Evolutionary conservation across 352 stramenopile genomes (phyloP).

Genomic region (Phytophthora citricola): DNA sequence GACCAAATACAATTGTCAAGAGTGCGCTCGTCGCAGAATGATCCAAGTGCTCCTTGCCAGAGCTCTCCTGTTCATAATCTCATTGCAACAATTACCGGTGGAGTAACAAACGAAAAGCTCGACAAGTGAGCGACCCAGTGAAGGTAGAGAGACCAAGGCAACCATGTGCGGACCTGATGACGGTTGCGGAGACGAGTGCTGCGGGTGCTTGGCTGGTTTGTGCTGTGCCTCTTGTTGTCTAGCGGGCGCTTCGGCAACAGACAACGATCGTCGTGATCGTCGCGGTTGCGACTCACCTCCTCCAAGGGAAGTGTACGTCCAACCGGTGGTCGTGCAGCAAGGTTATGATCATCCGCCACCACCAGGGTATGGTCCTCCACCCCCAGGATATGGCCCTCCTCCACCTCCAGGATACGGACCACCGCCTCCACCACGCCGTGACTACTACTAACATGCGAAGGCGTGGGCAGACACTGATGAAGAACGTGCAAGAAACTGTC

Average conservation of each 20-base stretch:
- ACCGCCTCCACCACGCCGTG: conserved; percentile 14
- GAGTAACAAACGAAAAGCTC: conserved; percentile 5
- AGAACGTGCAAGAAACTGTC: too few relatives aligned
- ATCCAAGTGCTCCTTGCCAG: conserved; percentile 12
- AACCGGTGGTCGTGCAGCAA: conserved; percentile 35
- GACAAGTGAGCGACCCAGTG: neutral
- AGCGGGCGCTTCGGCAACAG: conserved; percentile 20
- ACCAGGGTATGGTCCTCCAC: conserved; percentile 23
- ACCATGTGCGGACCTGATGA: conserved; percentile 34
- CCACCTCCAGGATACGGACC: conserved; percentile 12
- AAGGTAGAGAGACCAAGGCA: conserved; percentile 1
- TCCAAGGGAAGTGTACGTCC: conserved; percentile 30
- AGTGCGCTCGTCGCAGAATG: conserved; percentile 27
- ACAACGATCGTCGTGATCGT: conserved; percentile 19
- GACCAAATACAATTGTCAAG: conserved; percentile 2
- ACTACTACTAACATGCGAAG: conserved; percentile 21
- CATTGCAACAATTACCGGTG: conserved; percentile 26
- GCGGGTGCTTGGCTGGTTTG: conserved; percentile 30
- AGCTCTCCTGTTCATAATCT: neutral
- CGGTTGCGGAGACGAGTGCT: conserved; percentile 29
- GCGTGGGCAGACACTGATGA: too few relatives aligned
- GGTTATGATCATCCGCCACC: conserved; percentile 24
- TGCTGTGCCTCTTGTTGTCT: conserved; percentile 38
- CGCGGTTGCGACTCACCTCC: conserved; percentile 27
- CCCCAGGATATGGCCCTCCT: conserved; percentile 20